Conservation (phyloP, 331 rosid species). For the Telfairia occidentalis region DNA sequence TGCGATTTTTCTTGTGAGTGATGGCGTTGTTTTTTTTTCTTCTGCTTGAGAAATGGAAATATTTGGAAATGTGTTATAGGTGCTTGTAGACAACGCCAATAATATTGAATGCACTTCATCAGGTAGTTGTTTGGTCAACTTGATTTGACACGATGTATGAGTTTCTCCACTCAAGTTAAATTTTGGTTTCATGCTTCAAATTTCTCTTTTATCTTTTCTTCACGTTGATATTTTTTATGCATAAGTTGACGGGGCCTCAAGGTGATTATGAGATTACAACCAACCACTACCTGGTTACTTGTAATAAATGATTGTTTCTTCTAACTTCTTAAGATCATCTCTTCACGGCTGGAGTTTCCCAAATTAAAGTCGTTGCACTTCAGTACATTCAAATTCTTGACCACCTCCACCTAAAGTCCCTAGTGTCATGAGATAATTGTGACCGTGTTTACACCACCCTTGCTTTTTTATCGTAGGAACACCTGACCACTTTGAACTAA, state of each 20-base stretch:
- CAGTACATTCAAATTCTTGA: neutral
- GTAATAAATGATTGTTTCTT: neutral
- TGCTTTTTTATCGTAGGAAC: neutral
- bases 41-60: neutral
- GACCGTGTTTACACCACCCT: neutral
- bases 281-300: neutral
- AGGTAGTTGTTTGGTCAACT: neutral
- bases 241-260: neutral
- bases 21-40: neutral
- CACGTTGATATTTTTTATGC: neutral
- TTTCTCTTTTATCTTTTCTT: neutral
- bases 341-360: neutral
- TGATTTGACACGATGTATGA: neutral
- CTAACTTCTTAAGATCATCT: neutral
- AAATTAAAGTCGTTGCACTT: neutral
- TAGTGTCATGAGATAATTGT: neutral
- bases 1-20: neutral
- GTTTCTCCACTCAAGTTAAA: neutral
- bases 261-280: neutral
- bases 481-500: neutral
- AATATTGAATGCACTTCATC: neutral
- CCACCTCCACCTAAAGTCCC: neutral
- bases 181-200: neutral
- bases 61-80: neutral
- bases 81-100: neutral